Evolutionary conservation across 1,139 yeast species (phyloP).

Genomic region (Geotrichum siamense): DNA sequence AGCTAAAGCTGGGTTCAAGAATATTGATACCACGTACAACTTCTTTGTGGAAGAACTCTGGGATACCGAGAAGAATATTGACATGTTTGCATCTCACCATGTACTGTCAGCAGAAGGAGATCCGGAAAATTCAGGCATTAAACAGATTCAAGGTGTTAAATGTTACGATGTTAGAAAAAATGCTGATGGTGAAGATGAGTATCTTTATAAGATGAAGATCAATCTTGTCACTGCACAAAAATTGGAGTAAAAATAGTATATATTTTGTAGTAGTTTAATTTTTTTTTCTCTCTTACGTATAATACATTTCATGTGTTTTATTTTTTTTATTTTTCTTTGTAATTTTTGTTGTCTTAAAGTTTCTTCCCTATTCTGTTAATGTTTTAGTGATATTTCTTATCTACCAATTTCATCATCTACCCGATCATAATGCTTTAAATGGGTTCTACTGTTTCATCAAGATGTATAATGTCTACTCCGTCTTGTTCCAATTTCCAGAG

Average conservation of each 20-base stretch:
- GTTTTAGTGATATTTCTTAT: neutral
- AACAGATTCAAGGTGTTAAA: constrained; percentile 12
- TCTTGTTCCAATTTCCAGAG: constrained; percentile 2
- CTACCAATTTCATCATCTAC: too few relatives aligned
- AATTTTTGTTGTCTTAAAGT: neutral
- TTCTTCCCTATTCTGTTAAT: neutral
- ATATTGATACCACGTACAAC: constrained; percentile 19
- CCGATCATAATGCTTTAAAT: too few relatives aligned
- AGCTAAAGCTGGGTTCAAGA: constrained; percentile 22
- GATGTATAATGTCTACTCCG: constrained; percentile 9
- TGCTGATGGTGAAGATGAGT: constrained; percentile 17
- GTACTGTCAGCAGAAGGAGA: constrained; percentile 8
- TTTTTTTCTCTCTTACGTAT: neutral
- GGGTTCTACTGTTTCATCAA: neutral
- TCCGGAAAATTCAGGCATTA: neutral
- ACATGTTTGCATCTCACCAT: constrained; percentile 16
- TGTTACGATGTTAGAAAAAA: constrained; percentile 12
- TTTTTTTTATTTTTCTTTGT: neutral
- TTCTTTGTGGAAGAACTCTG: constrained; percentile 23
- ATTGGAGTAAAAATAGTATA: neutral
- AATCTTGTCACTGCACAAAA: constrained; percentile 20
- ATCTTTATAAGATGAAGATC: constrained; percentile 18
- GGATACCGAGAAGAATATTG: constrained; percentile 21
- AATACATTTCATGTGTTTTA: neutral
- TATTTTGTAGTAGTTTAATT: neutral